phyloP scores from a whole-genome alignment of 2,329 filamentous ascomycete species.

The Hymenoscyphus linearis region DNA sequence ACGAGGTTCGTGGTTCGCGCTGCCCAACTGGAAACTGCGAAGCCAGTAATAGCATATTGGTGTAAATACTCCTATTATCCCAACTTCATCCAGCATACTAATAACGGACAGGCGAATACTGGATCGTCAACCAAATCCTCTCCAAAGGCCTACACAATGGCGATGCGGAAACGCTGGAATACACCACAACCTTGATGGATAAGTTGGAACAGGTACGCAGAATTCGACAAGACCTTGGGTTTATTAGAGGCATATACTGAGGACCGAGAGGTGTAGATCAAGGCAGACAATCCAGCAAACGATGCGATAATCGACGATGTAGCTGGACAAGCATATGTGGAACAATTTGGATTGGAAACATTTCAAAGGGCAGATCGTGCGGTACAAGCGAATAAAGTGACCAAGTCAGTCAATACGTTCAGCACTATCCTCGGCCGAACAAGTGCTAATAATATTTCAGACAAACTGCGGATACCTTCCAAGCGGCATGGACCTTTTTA shows the following conservation, averaged over 20 bases:
- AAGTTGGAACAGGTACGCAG: slow-evolving; percentile 68
- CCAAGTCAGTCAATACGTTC: slow-evolving; percentile 58
- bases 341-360: slow-evolving; percentile 87
- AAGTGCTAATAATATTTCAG: slow-evolving; percentile 37
- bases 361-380: slow-evolving; percentile 80
- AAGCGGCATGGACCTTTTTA: slow-evolving; percentile 87
- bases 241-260: neutral
- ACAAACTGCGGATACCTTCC: slow-evolving; percentile 90
- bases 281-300: slow-evolving; percentile 67
- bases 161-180: slow-evolving; percentile 73
- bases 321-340: slow-evolving; percentile 84
- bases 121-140: slow-evolving; percentile 89
- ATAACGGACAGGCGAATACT: slow-evolving; percentile 67
- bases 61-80: slow-evolving; percentile 52
- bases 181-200: slow-evolving; percentile 83
- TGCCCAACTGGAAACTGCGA: slow-evolving; percentile 74
- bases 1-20: slow-evolving; percentile 79
- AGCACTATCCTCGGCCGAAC: neutral
- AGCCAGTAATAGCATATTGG: slow-evolving; percentile 92
- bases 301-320: slow-evolving; percentile 81
- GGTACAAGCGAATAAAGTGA: slow-evolving; percentile 76
- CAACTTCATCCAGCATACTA: neutral
- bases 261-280: slow-evolving; percentile 46
- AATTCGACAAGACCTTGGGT: neutral
- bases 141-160: slow-evolving; percentile 70